A percentile compares a stretch with the other conserved stretches of the same genome.
Conservation (phyloP, 805 yeast species). For the Barnettozyma vustinii region DNA sequence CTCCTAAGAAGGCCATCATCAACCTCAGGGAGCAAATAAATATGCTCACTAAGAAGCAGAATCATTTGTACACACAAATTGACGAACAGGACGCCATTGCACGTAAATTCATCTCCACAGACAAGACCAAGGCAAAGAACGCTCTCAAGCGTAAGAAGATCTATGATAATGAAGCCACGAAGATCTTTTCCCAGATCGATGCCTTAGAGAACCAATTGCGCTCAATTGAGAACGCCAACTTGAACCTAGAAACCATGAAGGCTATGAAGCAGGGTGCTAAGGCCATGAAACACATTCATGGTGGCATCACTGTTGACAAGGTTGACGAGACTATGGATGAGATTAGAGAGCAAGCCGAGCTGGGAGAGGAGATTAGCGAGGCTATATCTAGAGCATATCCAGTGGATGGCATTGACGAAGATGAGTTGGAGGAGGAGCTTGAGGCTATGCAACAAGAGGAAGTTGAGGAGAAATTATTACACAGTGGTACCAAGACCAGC, state of each 20-base stretch:
- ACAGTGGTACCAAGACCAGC: constrained; percentile 29
- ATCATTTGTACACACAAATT: constrained; percentile 76
- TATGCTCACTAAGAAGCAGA: constrained; percentile 77
- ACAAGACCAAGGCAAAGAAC: constrained; percentile 60
- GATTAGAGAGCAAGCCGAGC: constrained; percentile 92
- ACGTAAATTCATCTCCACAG: constrained; percentile 64
- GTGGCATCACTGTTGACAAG: constrained; percentile 90
- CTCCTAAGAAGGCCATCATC: constrained; percentile 89
- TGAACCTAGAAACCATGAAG: constrained; percentile 96
- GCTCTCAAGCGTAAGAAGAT: constrained; percentile 87
- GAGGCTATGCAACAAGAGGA: constrained; percentile 13
- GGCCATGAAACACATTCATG: constrained; percentile 95
- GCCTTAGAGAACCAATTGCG: constrained; percentile 84
- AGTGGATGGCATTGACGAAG: constrained; percentile 49
- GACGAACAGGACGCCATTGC: constrained; percentile 78
- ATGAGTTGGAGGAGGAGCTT: constrained; percentile 12
- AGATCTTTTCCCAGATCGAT: constrained; percentile 82
- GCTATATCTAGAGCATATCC: constrained; percentile 95
- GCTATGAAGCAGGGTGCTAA: constrained; percentile 97
- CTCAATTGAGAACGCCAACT: constrained; percentile 90
- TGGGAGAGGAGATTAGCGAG: constrained; percentile 91
- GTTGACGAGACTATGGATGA: constrained; percentile 98
- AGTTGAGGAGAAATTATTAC: constrained; percentile 42
- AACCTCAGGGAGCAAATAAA: constrained; percentile 85
- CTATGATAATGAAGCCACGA: constrained; percentile 68